Conservation (phyloP, 495 filamentous ascomycete genomes). For the Xylaria acuta region DNA sequence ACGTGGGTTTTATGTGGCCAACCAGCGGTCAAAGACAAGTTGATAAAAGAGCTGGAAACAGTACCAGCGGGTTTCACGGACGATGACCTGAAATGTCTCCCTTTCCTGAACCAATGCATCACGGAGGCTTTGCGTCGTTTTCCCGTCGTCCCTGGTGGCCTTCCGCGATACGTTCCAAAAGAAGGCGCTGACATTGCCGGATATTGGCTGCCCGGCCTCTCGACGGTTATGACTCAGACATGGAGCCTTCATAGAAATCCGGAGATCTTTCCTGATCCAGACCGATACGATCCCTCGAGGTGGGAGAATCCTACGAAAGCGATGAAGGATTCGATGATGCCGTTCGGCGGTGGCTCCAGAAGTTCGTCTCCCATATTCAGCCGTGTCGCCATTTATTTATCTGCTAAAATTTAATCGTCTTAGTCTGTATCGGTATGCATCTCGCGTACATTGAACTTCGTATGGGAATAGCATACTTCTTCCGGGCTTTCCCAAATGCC, state of each 20-base stretch:
- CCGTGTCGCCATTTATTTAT: neutral
- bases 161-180: constrained; percentile 43
- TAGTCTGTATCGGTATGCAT: constrained; percentile 48
- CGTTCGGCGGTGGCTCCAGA: constrained; percentile 58
- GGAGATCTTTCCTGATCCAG: constrained; percentile 42
- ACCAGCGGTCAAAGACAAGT: constrained; percentile 42
- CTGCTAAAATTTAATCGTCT: constrained; percentile 43
- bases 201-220: constrained; percentile 40
- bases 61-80: constrained; percentile 49
- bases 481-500: constrained; percentile 40
- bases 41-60: constrained; percentile 48
- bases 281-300: constrained; percentile 38
- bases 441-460: constrained; percentile 43
- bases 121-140: constrained; percentile 62
- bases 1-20: constrained; percentile 41
- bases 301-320: constrained; percentile 49
- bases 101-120: constrained; percentile 55
- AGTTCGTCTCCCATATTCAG: constrained; percentile 28
- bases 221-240: constrained; percentile 45
- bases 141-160: constrained; percentile 52
- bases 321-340: constrained; percentile 60
- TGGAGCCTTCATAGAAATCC: constrained; percentile 51
- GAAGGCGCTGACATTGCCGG: constrained; percentile 38
- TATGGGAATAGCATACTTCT: constrained; percentile 40
- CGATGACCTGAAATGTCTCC: constrained; percentile 44